Base-by-base conservation (phyloP, 1,284 basidiomycete genomes). In the Rhizoctonia solani region DNA sequence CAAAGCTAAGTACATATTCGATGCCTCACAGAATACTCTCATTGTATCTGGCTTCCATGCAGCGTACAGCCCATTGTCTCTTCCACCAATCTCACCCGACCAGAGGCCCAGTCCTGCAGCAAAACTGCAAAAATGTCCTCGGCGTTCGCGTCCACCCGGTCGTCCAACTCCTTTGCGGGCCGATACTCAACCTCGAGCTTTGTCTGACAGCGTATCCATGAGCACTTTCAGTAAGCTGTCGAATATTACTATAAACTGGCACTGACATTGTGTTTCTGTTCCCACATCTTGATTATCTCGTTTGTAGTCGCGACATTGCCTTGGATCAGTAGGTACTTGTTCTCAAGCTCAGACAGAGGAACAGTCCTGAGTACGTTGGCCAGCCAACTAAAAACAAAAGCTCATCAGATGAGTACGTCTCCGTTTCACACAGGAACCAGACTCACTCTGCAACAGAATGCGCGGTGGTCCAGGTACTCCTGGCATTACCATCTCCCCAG, bases 201-300 rank as follows among this genome's bases (percentile, higher is more conserved):
- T 5, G 29, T 50, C 61, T 65, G 16, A 16, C 9, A 39, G 34
- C 11, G 32, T 23, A 37, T 32, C 4, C 1, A 14, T 13, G 19
- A 42, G 42, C 29, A 50, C 2, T 34, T n/a, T 14, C 14, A 56
- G 44, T 2, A 52, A 16, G 32, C 21, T 46, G 27, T 46, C 44
- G n/a, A 2, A 42, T 23, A 16, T n/a, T n/a, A n/a, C n/a, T n/a
- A n/a, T n/a, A n/a, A 32, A 19, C 21, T 14, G 21, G 23, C 13
- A 65, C 50, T 65, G 14, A 65, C 61, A 21, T 65, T 54, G 39
- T 65, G 61, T 50, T 65, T 65, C 37, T 54, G 23, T 30, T 65
- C 61, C 61, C 61, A 65, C 25, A 65, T 47, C 19, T 65, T 53
- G 8, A 54, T 39, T 25, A 65, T 29, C 5, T 65, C 61, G 23